Base-by-base conservation (phyloP, 2,329 filamentous ascomycete species). In the Nigrospora sphaerica region DNA sequence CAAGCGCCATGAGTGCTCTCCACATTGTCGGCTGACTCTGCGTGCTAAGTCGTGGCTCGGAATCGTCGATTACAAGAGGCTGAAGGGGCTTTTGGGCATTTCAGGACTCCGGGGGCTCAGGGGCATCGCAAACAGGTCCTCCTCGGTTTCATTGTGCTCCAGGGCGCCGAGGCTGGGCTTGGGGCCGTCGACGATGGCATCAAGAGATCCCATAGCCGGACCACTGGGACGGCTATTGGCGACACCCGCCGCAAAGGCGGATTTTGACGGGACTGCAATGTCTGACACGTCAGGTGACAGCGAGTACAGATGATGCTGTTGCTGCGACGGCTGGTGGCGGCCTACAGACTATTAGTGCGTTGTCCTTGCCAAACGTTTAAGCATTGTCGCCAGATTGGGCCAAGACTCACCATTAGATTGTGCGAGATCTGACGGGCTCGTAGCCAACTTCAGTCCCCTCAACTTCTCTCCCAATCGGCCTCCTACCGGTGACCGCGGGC, bases 21-120 rank as follows among this genome's bases (percentile, higher is more conserved):
- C 23, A 28, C 7, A 10, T 28, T 28, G 7, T 10, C 5, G 7
- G 23, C 4, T 10, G 23, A 10, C 23, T 10, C 23, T 28, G 23
- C 23, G 5, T 28, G 4, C 23, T 10, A 9, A 2, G 4, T 10
- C 23, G 23, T 6, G 23, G 23, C 5, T 28, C 2, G 23, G 23
- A 5, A 28, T 36, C n/a, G 34, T 14, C 45, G 38, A 41, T 48
- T 53, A 67, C 46, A 78, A 52, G 23, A 78, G 67, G 55, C 77
- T 81, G 60, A 95, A 96, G 0, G 89, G 90, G 59, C 87, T 91
- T 56, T 83, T 87, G 45, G 83, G 81, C 73, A 93, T 89, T 55
- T 95, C 89, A 0, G 90, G 90, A 57, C 87, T 91, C 43, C 90
- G 75, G 1, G 90, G 90, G 58, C 87, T 92, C 68, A 95, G 81